Percentiles rank a stretch among this genome's conserved stretches.
Conservation (phyloP, 2,329 filamentous ascomycete genomes). For the Calcarisporium arbuscula region DNA sequence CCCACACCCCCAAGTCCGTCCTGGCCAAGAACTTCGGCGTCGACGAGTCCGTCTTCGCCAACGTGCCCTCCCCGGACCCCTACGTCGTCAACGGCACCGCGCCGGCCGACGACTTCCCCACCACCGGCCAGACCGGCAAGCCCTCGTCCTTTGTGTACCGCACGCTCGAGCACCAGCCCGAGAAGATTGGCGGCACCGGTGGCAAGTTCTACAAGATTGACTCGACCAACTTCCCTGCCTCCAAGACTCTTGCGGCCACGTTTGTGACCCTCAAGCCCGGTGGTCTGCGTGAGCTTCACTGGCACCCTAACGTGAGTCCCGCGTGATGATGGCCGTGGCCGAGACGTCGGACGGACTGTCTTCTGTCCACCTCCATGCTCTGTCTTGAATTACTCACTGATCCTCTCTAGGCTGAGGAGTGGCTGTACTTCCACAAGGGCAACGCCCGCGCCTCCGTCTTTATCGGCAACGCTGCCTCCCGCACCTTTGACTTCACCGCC, state of each 20-base stretch:
- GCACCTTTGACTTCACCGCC: constrained; percentile 60
- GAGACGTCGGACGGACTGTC: too few species aligned
- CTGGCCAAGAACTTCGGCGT: constrained; percentile 66
- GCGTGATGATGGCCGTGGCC: too few species aligned
- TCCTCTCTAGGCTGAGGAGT: constrained; percentile 52
- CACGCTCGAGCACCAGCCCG: constrained; percentile 47
- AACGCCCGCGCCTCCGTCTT: constrained; percentile 58
- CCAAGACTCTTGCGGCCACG: constrained; percentile 59
- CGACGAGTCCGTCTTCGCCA: constrained; percentile 51
- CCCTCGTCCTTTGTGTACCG: constrained; percentile 59
- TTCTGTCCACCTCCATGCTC: too few species aligned
- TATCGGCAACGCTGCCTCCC: constrained; percentile 51
- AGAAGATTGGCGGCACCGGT: constrained; percentile 53
- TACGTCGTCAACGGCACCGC: constrained; percentile 57
- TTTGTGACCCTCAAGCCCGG: constrained; percentile 58
- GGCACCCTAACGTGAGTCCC: constrained; percentile 60
- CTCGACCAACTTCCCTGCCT: constrained; percentile 59
- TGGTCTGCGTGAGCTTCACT: constrained; percentile 60
- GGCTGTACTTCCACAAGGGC: constrained; percentile 64
- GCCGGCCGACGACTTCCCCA: constrained; percentile 47
- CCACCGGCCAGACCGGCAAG: too few species aligned
- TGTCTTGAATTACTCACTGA: not conserved
- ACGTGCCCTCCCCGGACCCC: constrained; percentile 49
- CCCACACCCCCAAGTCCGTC: constrained; percentile 55
- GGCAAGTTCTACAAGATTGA: constrained; percentile 60